Conservation (phyloP, 768 basidiomycete species). For the Goffeauzyma gilvescens region DNA sequence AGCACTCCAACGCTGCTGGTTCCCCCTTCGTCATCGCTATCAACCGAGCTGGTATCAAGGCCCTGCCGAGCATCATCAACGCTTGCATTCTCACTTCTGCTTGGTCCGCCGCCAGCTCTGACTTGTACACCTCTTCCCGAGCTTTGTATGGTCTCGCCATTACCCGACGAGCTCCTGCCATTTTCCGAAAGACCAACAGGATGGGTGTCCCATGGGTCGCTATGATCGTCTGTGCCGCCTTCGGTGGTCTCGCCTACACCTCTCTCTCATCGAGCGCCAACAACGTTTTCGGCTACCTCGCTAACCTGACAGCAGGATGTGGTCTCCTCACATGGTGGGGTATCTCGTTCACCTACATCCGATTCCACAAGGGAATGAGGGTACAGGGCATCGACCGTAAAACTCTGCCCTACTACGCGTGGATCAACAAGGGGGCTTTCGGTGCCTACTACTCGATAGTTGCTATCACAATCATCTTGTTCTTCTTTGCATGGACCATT, state of each 20-base stretch:
- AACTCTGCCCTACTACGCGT: constrained; percentile 50
- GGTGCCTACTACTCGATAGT: constrained; percentile 31
- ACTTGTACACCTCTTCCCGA: constrained; percentile 66
- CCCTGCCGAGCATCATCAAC: constrained; percentile 51
- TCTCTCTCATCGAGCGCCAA: constrained; percentile 47
- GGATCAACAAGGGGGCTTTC: constrained; percentile 37
- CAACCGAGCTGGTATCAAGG: constrained; percentile 57
- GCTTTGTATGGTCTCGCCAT: constrained; percentile 63
- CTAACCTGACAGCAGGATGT: constrained; percentile 45
- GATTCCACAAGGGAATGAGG: constrained; percentile 66
- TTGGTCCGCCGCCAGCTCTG: constrained; percentile 78
- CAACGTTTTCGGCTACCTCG: constrained; percentile 55
- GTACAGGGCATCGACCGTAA: constrained; percentile 57
- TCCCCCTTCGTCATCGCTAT: constrained; percentile 81
- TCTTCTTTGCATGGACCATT: constrained; percentile 33
- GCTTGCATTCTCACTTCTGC: constrained; percentile 60
- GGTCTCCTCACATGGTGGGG: constrained; percentile 59
- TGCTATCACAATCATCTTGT: constrained; percentile 28
- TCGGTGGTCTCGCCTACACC: constrained; percentile 55
- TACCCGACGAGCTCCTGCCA: constrained; percentile 58
- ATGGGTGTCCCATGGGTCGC: constrained; percentile 60
- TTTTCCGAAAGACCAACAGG: constrained; percentile 52
- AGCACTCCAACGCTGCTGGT: constrained; percentile 47
- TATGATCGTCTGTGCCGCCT: constrained; percentile 48
- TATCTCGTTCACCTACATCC: constrained; percentile 55